Conservation (phyloP, 176 grass and related monocot genomes). For the Typha latifolia region DNA sequence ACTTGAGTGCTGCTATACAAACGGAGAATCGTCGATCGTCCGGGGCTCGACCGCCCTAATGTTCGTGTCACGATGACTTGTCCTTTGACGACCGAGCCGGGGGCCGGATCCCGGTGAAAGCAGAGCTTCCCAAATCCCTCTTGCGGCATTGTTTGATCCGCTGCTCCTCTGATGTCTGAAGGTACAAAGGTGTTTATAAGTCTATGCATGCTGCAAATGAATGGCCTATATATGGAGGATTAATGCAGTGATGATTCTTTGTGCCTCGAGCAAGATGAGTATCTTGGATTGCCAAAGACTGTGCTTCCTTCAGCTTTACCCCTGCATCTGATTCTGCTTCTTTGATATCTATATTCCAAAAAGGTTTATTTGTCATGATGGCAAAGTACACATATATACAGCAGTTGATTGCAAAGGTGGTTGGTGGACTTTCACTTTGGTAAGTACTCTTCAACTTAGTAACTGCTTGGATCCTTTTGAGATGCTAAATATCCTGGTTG, state of each 20-base stretch:
- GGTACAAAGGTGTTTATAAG: too few species aligned
- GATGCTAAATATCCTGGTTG: too few species aligned
- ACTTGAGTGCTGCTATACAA: conserved; percentile 67
- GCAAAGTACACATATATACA: too few species aligned
- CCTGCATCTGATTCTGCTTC: conserved; percentile 43
- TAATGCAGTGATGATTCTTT: conserved; percentile 38
- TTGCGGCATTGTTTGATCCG: not conserved
- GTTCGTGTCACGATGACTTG: conserved; percentile 46
- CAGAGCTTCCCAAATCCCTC: conserved; percentile 13
- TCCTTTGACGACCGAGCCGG: conserved; percentile 31
- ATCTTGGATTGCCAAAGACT: conserved; percentile 24
- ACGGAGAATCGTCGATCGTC: conserved; percentile 47
- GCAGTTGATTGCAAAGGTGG: too few species aligned
- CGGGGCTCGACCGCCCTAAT: conserved; percentile 19
- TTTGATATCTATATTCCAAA: not conserved
- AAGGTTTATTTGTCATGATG: too few species aligned
- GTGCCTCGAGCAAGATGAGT: conserved; percentile 32
- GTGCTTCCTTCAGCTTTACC: conserved; percentile 39
- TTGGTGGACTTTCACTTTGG: too few species aligned
- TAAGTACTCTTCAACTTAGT: too few species aligned
- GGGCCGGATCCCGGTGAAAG: not conserved
- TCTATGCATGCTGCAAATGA: conserved; percentile 1
- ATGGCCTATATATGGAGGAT: not conserved
- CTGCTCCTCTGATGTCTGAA: too few species aligned
- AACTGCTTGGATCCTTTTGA: too few species aligned